phyloP scores from a whole-genome alignment of 176 grass and related monocot species.

The Paspalum notatum region DNA sequence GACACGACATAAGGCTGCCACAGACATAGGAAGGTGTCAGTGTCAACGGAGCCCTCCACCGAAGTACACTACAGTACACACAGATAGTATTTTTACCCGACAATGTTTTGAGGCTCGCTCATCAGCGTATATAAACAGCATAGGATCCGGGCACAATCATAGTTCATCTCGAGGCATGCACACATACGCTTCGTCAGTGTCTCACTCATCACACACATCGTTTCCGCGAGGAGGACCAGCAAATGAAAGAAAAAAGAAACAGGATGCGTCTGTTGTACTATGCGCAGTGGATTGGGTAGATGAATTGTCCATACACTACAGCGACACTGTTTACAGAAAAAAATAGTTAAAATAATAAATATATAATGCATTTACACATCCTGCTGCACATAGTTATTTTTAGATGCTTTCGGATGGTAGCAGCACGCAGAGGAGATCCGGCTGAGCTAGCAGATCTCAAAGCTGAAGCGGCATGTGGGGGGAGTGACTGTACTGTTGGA shows the following conservation, averaged over 20 bases:
- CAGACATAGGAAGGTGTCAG: conserved; percentile 17
- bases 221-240: background rate
- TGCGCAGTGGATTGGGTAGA: too few relatives aligned
- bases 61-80: background rate
- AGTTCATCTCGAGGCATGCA: background rate
- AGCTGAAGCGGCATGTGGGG: conserved; percentile 36
- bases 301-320: too few relatives aligned
- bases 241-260: background rate
- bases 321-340: too few relatives aligned
- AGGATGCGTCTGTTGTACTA: conserved; percentile 33
- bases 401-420: conserved; percentile 41
- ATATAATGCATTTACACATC: too few relatives aligned
- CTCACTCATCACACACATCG: too few relatives aligned
- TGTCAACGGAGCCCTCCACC: conserved; percentile 8
- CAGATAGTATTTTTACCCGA: background rate
- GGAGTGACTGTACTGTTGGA: conserved; percentile 5
- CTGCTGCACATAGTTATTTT: too few relatives aligned
- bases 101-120: background rate
- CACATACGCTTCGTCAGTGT: background rate
- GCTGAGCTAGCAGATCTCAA: conserved; percentile 51
- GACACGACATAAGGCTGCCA: conserved; percentile 30
- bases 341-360: too few relatives aligned
- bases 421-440: conserved; percentile 43
- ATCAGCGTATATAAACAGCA: background rate
- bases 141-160: conserved; percentile 22